These are phyloP conservation scores for Austroboletus novae-zelandiae DNA, from an alignment of 1,284 basidiomycete species.

Conservation along the genomic window DNA sequence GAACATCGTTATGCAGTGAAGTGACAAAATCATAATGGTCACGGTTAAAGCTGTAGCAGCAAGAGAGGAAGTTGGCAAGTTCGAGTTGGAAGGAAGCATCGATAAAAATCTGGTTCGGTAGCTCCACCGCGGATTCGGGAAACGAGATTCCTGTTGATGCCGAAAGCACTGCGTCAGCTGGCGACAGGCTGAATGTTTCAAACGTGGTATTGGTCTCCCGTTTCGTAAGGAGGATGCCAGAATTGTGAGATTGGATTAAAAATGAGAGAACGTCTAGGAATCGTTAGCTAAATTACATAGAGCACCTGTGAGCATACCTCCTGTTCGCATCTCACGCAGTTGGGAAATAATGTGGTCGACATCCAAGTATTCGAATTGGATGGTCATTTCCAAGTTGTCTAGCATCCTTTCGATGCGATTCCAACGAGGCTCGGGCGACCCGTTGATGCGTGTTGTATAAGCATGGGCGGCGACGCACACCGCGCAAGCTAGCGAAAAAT, in stretches of 20 bases:
- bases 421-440: conserved; percentile 1
- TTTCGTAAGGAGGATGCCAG: not conserved
- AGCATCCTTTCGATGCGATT: conserved; percentile 2
- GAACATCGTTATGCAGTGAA: not conserved
- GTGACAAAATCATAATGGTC: not conserved
- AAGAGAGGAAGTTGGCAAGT: not conserved
- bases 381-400: not conserved
- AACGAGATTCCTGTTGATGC: not conserved
- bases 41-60: not conserved
- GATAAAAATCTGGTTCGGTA: not conserved
- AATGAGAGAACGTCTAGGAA: not conserved
- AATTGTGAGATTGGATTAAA: not conserved
- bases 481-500: not conserved
- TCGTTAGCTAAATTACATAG: no score
- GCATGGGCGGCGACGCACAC: not conserved
- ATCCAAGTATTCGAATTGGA: not conserved
- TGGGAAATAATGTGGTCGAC: not conserved
- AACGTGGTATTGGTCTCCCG: not conserved
- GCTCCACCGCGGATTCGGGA: not conserved
- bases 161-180: not conserved
- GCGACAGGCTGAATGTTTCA: not conserved
- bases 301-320: not conserved
- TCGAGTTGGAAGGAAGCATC: not conserved
- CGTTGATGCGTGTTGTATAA: not conserved
- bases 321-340: not conserved